Percentiles rank a stretch among this genome's conserved stretches.
These are phyloP conservation scores for Yarrowia sp. DNA, from an alignment of 805 yeast genomes.

Conservation along the genomic window DNA sequence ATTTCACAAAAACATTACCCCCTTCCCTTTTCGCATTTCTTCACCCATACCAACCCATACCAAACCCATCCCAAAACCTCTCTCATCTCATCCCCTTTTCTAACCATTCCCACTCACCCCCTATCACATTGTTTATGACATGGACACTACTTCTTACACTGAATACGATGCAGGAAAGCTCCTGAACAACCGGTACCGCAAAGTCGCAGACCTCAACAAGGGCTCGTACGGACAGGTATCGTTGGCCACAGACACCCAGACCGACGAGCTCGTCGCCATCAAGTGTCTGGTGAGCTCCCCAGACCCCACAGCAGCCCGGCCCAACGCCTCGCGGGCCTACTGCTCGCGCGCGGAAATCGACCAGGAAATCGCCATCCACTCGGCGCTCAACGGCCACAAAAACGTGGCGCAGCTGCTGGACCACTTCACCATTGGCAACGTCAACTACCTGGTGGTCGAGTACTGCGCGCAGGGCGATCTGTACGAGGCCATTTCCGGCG, in stretches of 20 bases:
- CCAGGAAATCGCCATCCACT: slow-evolving; percentile 68
- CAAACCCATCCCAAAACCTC: no score
- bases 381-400: slow-evolving; percentile 72
- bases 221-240: slow-evolving; percentile 94
- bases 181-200: slow-evolving; percentile 60
- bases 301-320: slow-evolving; percentile 1
- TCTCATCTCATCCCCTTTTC: no score
- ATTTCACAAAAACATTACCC: not conserved
- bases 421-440: slow-evolving; percentile 54
- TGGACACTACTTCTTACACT: slow-evolving; percentile 17
- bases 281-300: slow-evolving; percentile 54
- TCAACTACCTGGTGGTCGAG: slow-evolving; percentile 74
- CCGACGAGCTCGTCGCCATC: slow-evolving; percentile 65
- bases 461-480: slow-evolving; percentile 82
- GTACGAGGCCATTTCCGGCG: slow-evolving; percentile 78
- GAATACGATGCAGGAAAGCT: slow-evolving; percentile 35
- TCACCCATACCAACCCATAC: no score
- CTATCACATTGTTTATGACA: not conserved
- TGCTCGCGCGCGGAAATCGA: slow-evolving; percentile 30
- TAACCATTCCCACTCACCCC: not conserved
- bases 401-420: slow-evolving; percentile 73
- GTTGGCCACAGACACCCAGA: slow-evolving; percentile 65
- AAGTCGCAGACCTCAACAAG: slow-evolving; percentile 63
- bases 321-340: slow-evolving; percentile 20
- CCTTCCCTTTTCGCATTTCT: not conserved